Evolutionary conservation across 1,284 basidiomycete species (phyloP), one percentile per base, ranked within the genome.

Genomic region (Microbotryum violaceum): DNA sequence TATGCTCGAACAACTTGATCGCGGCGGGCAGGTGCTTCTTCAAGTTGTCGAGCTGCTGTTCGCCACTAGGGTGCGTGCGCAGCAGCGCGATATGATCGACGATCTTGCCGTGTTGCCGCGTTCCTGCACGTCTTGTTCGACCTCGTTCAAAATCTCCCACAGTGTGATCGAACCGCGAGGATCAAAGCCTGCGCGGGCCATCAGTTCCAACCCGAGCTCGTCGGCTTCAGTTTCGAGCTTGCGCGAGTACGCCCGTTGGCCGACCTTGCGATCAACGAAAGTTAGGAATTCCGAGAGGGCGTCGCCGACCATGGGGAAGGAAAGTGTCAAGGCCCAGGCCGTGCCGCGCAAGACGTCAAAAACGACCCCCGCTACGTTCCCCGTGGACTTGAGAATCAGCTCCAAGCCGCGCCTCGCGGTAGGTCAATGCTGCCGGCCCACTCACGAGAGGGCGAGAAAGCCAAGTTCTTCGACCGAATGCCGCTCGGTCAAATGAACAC

Each of bases 141-240:
- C 59, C 48, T 76, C 76, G 18, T 73, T 72, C 74, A 81, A 76
- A 6, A 80, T 70, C 50, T 78, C 76, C 80, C 80, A 81, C 20
- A 81, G 70, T 56, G 77, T 76, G 12, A 77, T 57, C 25, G 78
- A 77, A 0, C 74, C 76, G 6, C 77, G 70, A 8, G 80, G 79
- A 65, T 81, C 75, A 61, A 79, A 81, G n/a, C 78, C 78, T 10
- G 78, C 78, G 42, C 70, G 68, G 5, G 78, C 76, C 77, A 79
- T 78, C 58, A 78, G 72, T 60, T 78, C 72, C 14, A 81, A 69
- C 3, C 80, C 79, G 1, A 81, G 75, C 12, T 74, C 70, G 60
- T 81, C 80, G 1, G 80, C 80, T 66, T 81, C 80, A 67, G 75
- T 75, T 67, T 81, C 79, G 20, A 81, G 69, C 69, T 80, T 80